Evolutionary conservation across 768 basidiomycete genomes (phyloP), one percentile per base, ranked within the genome.

Genomic region (Termitomyces eurrhizus): DNA sequence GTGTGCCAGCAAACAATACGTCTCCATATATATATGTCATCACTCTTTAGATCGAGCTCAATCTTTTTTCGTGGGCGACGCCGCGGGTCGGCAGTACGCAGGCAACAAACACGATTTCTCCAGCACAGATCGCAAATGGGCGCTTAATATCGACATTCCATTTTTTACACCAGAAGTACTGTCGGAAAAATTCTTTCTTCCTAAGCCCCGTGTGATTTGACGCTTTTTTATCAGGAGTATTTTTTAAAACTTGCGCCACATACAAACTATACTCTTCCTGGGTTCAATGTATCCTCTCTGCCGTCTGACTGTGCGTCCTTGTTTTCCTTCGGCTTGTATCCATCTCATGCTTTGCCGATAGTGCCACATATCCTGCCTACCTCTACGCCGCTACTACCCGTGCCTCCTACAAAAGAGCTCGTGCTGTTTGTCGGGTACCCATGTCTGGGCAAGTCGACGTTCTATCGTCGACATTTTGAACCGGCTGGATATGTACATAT

Each of bases 61-160:
- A 0, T 88, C 91, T 0, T 90, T 91, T 66, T 95, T 89, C 65
- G 88, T 96, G 1, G 95, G 95, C 3, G 95, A 97, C 66, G 93
- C 93, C 1, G 95, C 93, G 12, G 95, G 94, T 12, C 84, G 95
- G 49, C 69, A 75, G 52, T 79, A 78, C 61, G 54, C 73, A 18
- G 71, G 70, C 39, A 66, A 66, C 41, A 74, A 78, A 49, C 72
- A 74, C 32, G 95, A 97, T 74, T 92, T 90, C 69, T 82, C 89
- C 7, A 85, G 87, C 61, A 90, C 89, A 0, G 95, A 97, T 72
- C 80, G 89, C 48, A 93, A 95, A 73, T 92, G 88, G 80, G 93
- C 95, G 0, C 70, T 86, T 3, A 96, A 95, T 64, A 69, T 88
- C 8, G 88, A 79, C 0, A 69, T 97, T 2, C 75, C 75, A 11